Percentiles rank a stretch among this genome's conserved stretches.
These are phyloP conservation scores for Boletus insuetus DNA, from an alignment of 768 basidiomycete genomes.

Conservation along the genomic window DNA sequence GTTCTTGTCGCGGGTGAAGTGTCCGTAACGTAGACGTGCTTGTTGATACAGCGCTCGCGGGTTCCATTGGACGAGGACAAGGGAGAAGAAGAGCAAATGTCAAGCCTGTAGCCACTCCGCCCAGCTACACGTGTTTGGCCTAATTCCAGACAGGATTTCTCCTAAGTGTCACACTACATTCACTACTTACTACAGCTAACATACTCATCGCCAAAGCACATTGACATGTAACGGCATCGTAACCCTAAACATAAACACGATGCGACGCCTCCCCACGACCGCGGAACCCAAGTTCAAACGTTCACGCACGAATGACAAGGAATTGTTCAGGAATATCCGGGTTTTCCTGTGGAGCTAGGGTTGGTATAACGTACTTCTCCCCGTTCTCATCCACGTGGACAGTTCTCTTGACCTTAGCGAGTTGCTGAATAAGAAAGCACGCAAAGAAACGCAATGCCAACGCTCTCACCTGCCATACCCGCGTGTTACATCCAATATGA, in stretches of 20 bases:
- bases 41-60: constrained; percentile 21
- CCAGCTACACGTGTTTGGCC: constrained; percentile 34
- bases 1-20: constrained; percentile 27
- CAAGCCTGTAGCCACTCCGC: constrained; percentile 10
- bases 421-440: constrained; percentile 1
- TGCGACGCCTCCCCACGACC: background rate
- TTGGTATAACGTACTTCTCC: constrained; percentile 34
- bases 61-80: constrained; percentile 26
- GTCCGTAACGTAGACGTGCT: constrained; percentile 42
- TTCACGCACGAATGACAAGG: constrained; percentile 52
- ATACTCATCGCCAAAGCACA: no score
- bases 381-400: constrained; percentile 40
- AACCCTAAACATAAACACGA: background rate
- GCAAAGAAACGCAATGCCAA: background rate
- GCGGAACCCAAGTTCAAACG: constrained; percentile 1
- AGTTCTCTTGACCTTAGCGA: constrained; percentile 44
- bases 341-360: constrained; percentile 53
- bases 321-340: constrained; percentile 73
- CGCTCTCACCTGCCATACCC: constrained; percentile 63
- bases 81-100: background rate
- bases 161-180: background rate
- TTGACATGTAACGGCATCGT: no score
- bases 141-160: background rate
- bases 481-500: constrained; percentile 66
- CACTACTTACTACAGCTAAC: background rate